Evolutionary conservation across 1,284 basidiomycete genomes (phyloP).

Genomic region (Psilocybe mexicana): DNA sequence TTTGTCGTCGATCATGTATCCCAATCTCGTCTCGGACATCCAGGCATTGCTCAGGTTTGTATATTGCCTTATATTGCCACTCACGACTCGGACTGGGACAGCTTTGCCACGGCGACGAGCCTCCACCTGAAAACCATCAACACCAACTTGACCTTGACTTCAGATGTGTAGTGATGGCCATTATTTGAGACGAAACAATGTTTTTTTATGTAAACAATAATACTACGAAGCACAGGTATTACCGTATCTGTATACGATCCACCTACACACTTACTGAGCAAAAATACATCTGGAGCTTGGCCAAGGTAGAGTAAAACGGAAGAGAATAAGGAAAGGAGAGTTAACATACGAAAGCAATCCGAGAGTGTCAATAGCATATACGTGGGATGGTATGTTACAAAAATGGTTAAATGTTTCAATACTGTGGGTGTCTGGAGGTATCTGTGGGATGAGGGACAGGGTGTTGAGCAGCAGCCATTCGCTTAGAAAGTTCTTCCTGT

Average conservation of each 20-base stretch:
- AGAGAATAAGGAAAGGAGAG: conserved; percentile 10
- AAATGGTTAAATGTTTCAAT: conserved; percentile 13
- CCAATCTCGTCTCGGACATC: no score
- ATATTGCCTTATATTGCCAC: no score
- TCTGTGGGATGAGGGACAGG: conserved; percentile 12
- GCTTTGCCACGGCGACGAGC: no score
- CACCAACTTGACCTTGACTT: no score
- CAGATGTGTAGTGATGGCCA: neutral
- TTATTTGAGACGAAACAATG: neutral
- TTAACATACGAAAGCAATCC: conserved; percentile 24
- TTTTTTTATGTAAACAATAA: neutral
- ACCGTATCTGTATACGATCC: neutral
- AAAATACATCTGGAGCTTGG: conserved; percentile 6
- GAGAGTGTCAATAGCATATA: conserved; percentile 21
- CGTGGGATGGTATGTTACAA: conserved; percentile 22
- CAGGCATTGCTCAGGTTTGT: no score
- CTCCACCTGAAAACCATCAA: no score
- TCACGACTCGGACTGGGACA: no score
- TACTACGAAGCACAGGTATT: neutral
- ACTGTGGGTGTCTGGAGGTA: conserved; percentile 11
- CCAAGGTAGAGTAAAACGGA: conserved; percentile 12
- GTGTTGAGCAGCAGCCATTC: conserved; percentile 27
- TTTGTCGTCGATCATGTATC: no score
- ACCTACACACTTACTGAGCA: conserved; percentile 1
- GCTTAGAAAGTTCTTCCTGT: conserved; percentile 50